Evolutionary conservation across 2,329 filamentous ascomycete species (phyloP).

Genomic region (Hortaea werneckii): DNA sequence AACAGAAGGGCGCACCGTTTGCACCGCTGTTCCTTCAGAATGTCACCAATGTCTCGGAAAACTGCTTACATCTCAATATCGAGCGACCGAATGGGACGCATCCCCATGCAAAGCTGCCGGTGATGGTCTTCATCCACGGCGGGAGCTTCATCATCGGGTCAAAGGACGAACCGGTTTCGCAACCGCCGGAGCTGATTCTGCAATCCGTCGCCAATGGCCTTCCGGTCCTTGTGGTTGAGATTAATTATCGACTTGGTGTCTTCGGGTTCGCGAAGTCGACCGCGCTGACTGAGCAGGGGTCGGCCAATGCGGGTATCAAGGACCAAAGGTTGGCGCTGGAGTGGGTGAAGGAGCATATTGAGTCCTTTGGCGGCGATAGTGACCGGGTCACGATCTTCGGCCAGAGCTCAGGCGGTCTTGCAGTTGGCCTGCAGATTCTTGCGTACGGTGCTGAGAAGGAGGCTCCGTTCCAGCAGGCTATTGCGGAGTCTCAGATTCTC

Average conservation of each 20-base stretch:
- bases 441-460: constrained; percentile 28
- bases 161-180: constrained; percentile 24
- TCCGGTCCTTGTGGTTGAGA: constrained; percentile 25
- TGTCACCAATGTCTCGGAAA: constrained; percentile 1
- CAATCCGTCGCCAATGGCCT: constrained; percentile 36
- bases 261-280: constrained; percentile 30
- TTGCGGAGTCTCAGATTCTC: constrained; percentile 39
- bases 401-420: constrained; percentile 26
- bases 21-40: neutral
- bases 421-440: constrained; percentile 35
- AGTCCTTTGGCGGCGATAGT: constrained; percentile 25
- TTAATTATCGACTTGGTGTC: constrained; percentile 26
- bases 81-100: constrained; percentile 13
- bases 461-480: constrained; percentile 36
- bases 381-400: constrained; percentile 30
- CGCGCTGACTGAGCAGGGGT: constrained; percentile 23
- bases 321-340: constrained; percentile 30
- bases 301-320: constrained; percentile 28
- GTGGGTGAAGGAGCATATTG: constrained; percentile 31
- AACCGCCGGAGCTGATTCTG: constrained; percentile 38
- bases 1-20: neutral
- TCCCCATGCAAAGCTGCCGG: constrained; percentile 24
- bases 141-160: constrained; percentile 13
- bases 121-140: constrained; percentile 26
- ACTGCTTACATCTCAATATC: constrained; percentile 25